Conservation (phyloP, 129 eudicot genomes). For the Centrapalus pauciflorus region DNA sequence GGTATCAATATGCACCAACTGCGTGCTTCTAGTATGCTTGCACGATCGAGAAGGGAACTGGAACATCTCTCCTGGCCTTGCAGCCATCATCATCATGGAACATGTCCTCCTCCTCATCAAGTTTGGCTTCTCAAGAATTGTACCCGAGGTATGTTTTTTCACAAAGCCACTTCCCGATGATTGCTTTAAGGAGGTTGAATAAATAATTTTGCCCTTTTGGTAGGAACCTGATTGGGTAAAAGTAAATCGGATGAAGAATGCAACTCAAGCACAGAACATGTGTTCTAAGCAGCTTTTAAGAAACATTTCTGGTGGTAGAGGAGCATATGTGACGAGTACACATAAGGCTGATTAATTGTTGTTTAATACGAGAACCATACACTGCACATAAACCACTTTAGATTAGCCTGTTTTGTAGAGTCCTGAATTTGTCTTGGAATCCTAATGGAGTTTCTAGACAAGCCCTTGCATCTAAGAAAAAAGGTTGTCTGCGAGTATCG, state of each 20-base stretch:
- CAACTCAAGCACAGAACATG: constrained; percentile 71
- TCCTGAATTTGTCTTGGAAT: neutral
- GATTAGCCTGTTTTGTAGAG: constrained; percentile 3
- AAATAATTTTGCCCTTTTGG: neutral
- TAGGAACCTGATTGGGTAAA: constrained; percentile 98
- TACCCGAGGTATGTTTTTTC: constrained; percentile 63
- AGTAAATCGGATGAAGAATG: constrained; percentile 86
- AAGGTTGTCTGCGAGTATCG: neutral
- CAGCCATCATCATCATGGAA: constrained; percentile 86
- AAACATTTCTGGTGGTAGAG: constrained; percentile 58
- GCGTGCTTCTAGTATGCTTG: constrained; percentile 74
- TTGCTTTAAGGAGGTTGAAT: too few relatives aligned
- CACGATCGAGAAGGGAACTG: constrained; percentile 79
- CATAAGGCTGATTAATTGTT: neutral
- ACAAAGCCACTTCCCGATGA: neutral
- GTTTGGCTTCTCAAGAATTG: constrained; percentile 77
- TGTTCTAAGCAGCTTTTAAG: constrained; percentile 78
- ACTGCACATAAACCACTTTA: constrained; percentile 7
- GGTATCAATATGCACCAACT: constrained; percentile 92
- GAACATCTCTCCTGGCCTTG: constrained; percentile 95
- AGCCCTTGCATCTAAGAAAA: constrained; percentile 12
- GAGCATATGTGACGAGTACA: constrained; percentile 6
- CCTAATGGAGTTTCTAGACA: too few relatives aligned
- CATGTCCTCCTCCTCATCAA: constrained; percentile 78
- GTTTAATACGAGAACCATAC: neutral